Conservation (phyloP, 2,329 filamentous ascomycete genomes). For the Sclerotinia subarctica region DNA sequence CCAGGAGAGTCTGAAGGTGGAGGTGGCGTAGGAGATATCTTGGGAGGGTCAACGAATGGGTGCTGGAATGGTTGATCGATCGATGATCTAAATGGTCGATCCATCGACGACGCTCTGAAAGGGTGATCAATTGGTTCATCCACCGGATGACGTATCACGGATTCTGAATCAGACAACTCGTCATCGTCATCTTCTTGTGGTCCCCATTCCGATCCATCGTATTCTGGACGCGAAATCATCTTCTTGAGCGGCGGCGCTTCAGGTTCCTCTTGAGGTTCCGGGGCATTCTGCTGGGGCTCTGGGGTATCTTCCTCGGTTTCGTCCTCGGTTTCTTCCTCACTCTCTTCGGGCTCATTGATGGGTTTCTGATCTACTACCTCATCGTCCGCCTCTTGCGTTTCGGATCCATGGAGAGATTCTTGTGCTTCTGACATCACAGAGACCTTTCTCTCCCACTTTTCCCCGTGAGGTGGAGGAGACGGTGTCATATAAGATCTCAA, state of each 20-base stretch:
- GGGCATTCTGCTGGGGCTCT: not conserved
- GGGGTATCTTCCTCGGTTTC: constrained; percentile 8
- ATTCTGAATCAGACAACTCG: constrained; percentile 68
- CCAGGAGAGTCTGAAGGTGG: constrained; percentile 48
- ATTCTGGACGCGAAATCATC: constrained; percentile 55
- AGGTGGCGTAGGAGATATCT: constrained; percentile 24
- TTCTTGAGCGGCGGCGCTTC: constrained; percentile 34
- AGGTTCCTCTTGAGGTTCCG: constrained; percentile 19
- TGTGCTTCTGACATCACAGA: constrained; percentile 32
- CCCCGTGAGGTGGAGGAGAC: constrained; percentile 37
- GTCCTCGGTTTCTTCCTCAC: not conserved
- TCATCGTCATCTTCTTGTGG: constrained; percentile 49
- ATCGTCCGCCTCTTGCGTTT: constrained; percentile 16
- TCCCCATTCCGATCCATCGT: constrained; percentile 62
- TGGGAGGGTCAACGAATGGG: constrained; percentile 44
- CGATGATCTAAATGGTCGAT: constrained; percentile 14
- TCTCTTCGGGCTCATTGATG: not conserved
- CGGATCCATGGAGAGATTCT: constrained; percentile 13
- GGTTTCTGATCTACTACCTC: not conserved
- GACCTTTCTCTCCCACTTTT: constrained; percentile 26
- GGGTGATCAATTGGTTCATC: constrained; percentile 8
- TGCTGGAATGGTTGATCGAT: constrained; percentile 13
- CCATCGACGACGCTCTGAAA: constrained; percentile 10
- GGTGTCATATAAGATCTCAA: constrained; percentile 54
- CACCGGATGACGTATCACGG: constrained; percentile 71